Percentiles rank a stretch among this genome's conserved stretches.
These are phyloP conservation scores for Babesia ovis DNA, from an alignment of 169 alveolate species.

Conservation along the genomic window DNA sequence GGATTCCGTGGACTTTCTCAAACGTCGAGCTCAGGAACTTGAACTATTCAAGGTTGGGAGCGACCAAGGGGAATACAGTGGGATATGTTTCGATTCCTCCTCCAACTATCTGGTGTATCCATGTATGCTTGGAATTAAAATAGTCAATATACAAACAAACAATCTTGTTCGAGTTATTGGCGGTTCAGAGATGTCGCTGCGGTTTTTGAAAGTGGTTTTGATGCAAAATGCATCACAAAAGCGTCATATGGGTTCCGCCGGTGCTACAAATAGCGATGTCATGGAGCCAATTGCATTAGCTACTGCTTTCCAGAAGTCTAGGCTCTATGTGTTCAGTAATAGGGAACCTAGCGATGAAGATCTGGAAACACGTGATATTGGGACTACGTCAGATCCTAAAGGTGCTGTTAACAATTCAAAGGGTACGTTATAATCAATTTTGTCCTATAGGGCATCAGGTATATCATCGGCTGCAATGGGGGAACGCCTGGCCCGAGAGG, in stretches of 20 bases:
- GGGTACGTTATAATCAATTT: constrained; percentile 34
- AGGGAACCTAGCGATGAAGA: constrained; percentile 88
- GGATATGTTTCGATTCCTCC: constrained; percentile 92
- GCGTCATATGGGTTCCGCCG: constrained; percentile 49
- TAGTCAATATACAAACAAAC: constrained; percentile 80
- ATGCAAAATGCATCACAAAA: constrained; percentile 71
- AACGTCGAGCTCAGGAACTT: constrained; percentile 88
- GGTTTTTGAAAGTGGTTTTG: constrained; percentile 73
- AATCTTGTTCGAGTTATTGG: constrained; percentile 78
- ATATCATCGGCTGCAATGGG: constrained; percentile 47
- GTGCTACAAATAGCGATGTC: constrained; percentile 67
- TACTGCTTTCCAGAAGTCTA: constrained; percentile 77
- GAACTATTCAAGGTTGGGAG: constrained; percentile 83
- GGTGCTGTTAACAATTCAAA: constrained; percentile 47
- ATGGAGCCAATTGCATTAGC: constrained; percentile 79
- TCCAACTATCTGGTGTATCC: constrained; percentile 90
- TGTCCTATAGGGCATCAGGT: constrained; percentile 56
- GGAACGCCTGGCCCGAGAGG: constrained; percentile 81
- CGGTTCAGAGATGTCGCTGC: constrained; percentile 71
- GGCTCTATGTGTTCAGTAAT: constrained; percentile 89
- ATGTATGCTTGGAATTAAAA: constrained; percentile 91
- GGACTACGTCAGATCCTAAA: constrained; percentile 85
- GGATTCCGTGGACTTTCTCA: constrained; percentile 90
- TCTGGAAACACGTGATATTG: constrained; percentile 88
- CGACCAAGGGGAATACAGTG: constrained; percentile 69